These are phyloP conservation scores for Aristolochia contorta DNA, from an alignment of 164 flowering plant genomes.

Conservation along the genomic window DNA sequence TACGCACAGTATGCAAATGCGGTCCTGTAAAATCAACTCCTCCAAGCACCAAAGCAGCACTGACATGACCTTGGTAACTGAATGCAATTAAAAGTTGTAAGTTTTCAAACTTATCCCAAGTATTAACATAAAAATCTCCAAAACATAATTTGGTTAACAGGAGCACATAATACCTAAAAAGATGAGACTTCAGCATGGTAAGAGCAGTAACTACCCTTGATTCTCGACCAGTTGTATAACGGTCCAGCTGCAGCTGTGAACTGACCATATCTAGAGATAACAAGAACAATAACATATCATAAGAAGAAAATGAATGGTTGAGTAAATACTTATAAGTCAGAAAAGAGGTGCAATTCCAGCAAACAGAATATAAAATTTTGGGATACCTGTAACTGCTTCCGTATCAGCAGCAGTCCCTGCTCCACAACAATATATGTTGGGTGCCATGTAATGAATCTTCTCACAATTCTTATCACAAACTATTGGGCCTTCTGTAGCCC, in stretches of 20 bases:
- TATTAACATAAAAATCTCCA: not conserved
- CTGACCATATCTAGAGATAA: slow-evolving; percentile 76
- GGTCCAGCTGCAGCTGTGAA: slow-evolving; percentile 82
- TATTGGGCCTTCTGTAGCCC: slow-evolving; percentile 95
- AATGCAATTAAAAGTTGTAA: slow-evolving; percentile 2
- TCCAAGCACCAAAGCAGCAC: slow-evolving; percentile 95
- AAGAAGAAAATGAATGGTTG: not conserved
- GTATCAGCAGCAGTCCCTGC: slow-evolving; percentile 99
- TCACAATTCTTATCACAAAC: slow-evolving; percentile 94
- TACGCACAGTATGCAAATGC: slow-evolving; percentile 88
- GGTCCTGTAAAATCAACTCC: slow-evolving; percentile 98
- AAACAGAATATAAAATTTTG: not conserved
- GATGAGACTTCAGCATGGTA: slow-evolving; percentile 78
- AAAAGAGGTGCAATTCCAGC: not conserved
- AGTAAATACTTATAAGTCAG: not conserved
- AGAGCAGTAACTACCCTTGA: slow-evolving; percentile 89
- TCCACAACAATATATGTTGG: slow-evolving; percentile 94
- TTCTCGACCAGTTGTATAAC: slow-evolving; percentile 83
- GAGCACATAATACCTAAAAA: slow-evolving; percentile 49
- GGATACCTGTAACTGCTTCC: slow-evolving; percentile 88
- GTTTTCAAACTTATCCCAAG: not conserved
- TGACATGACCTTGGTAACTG: slow-evolving; percentile 89
- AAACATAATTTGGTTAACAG: not conserved
- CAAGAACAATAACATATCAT: not conserved
- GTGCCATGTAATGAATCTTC: slow-evolving; percentile 97